Conservation (phyloP, 2,329 filamentous ascomycete species). For the Paecilomyces niveus region DNA sequence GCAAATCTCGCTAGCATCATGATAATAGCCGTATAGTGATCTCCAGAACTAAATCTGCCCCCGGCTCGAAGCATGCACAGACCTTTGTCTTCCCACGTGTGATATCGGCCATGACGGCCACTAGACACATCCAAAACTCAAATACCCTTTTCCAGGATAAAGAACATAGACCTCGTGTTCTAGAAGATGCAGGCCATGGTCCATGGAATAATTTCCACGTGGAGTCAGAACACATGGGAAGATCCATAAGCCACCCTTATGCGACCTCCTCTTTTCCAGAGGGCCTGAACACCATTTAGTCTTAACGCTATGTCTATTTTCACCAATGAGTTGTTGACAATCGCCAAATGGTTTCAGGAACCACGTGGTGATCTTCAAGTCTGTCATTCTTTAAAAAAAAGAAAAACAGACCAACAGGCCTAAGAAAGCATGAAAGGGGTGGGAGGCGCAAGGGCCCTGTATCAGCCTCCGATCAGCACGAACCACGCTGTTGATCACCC, state of each 20-base stretch:
- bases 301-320: neutral
- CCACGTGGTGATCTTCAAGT: neutral
- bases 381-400: neutral
- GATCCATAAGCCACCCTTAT: neutral
- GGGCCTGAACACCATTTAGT: neutral
- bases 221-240: neutral
- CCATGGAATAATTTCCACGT: neutral
- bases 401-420: neutral
- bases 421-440: neutral
- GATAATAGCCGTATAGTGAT: neutral
- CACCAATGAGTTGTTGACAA: neutral
- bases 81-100: neutral
- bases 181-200: neutral
- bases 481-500: neutral
- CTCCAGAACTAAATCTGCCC: neutral
- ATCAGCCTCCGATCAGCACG: neutral
- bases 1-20: neutral
- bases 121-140: neutral
- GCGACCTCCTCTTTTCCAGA: neutral
- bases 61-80: neutral
- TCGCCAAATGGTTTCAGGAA: neutral
- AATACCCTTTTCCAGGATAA: neutral
- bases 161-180: neutral
- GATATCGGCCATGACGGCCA: neutral
- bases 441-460: neutral